A percentile compares a stretch with the other conserved stretches of the same genome.
These are phyloP conservation scores for Akanthomyces lecanii DNA, from an alignment of 2,329 filamentous ascomycete genomes.

Conservation along the genomic window DNA sequence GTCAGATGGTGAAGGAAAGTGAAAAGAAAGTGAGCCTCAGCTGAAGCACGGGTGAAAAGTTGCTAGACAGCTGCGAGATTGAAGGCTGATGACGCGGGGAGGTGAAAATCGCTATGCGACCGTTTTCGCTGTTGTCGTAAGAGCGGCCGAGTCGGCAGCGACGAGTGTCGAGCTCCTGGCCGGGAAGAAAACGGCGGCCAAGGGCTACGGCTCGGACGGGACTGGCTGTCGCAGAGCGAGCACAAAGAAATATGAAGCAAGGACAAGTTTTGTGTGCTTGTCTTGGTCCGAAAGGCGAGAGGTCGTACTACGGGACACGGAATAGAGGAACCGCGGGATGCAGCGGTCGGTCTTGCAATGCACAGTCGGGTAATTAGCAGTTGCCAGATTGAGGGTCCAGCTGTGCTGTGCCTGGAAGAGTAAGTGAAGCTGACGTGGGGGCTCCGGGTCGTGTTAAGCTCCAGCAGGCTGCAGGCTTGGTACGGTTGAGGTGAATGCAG, in stretches of 20 bases:
- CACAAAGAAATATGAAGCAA: slow-evolving; percentile 4
- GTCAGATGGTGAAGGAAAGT: background rate
- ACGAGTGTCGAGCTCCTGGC: background rate
- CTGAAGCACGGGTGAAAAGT: slow-evolving; percentile 14
- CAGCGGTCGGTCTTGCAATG: slow-evolving; percentile 1
- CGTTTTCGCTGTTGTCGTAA: background rate
- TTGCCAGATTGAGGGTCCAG: background rate
- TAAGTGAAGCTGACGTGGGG: slow-evolving; percentile 1
- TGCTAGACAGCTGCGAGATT: background rate
- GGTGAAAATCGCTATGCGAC: background rate
- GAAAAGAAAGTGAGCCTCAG: slow-evolving; percentile 16
- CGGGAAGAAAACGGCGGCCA: background rate
- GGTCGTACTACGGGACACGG: slow-evolving; percentile 2
- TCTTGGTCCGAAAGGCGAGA: background rate
- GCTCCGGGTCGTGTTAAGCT: slow-evolving; percentile 4
- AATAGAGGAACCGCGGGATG: slow-evolving; percentile 1
- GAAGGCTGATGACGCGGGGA: background rate
- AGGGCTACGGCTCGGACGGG: background rate
- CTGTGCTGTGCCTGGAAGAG: background rate
- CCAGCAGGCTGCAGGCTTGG: background rate
- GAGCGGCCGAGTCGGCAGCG: background rate
- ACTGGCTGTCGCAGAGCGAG: background rate
- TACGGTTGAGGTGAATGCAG: background rate
- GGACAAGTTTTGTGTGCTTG: slow-evolving; percentile 2
- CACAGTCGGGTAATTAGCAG: background rate